phyloP scores from a whole-genome alignment of 768 basidiomycete species.

The Termitomyces sp. region DNA sequence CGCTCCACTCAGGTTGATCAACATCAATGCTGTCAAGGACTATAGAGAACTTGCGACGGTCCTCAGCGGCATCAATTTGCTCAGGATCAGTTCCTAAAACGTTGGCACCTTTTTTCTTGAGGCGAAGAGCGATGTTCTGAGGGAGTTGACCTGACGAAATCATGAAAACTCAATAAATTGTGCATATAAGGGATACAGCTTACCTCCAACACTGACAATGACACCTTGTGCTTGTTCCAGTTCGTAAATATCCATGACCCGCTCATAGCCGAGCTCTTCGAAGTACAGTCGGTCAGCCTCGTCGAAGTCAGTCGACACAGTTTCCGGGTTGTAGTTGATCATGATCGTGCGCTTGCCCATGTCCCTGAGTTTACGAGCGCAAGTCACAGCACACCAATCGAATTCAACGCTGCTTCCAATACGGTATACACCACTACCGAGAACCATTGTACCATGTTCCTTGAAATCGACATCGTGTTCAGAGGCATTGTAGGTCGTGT shows the following conservation, averaged over 20 bases:
- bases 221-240: conserved; percentile 90
- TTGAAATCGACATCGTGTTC: conserved; percentile 94
- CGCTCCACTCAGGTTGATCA: conserved; percentile 95
- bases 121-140: conserved; percentile 95
- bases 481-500: conserved; percentile 97
- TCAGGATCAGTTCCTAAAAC: conserved; percentile 95
- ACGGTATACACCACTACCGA: conserved; percentile 96
- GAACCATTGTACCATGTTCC: conserved; percentile 98
- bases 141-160: conserved; percentile 76
- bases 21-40: conserved; percentile 92
- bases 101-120: conserved; percentile 86
- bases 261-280: conserved; percentile 95
- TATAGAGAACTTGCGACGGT: conserved; percentile 98
- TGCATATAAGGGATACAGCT: conserved; percentile 16
- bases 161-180: neutral
- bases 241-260: conserved; percentile 99
- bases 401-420: conserved; percentile 99
- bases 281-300: conserved; percentile 99
- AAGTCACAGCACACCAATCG: conserved; percentile 99
- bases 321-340: conserved; percentile 99
- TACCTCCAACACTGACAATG: conserved; percentile 94
- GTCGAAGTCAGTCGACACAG: conserved; percentile 98
- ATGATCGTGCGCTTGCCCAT: conserved; percentile 96
- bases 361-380: conserved; percentile 84
- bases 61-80: conserved; percentile 95